Base-by-base conservation (phyloP, 1,139 yeast species). In the Pichia sp. region DNA sequence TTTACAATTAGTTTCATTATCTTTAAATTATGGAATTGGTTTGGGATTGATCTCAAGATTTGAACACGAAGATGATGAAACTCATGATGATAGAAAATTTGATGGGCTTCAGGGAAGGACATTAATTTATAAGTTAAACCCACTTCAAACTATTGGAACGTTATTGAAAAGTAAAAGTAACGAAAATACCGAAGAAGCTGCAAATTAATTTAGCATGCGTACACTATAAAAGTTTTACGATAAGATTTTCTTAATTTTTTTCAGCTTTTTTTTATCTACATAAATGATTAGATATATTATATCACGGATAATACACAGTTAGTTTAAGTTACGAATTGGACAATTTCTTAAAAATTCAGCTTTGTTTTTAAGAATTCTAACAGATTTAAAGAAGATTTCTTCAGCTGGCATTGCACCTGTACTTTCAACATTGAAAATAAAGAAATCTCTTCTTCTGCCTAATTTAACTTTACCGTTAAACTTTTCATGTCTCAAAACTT, bases 381-480 rank as follows among this genome's bases (percentile, higher is more conserved):
- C 85, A 52, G 94, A 80, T 68, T 92, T 92, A 69, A 86, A 81
- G 68, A 92, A 92, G 48, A 92, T 88, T 68, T 90, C 97, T 61
- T 87, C 96, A 23, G 98, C 96, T 29, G 88, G 76, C 95, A 92
- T 90, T 44, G 97, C 96, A 38, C 98, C 97, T 4, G 96, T 83
- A 50, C 94, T 82, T 68, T 92, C 98, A 48, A 92, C 87, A 63
- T 87, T 88, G 73, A 88, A 92, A 47, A 92, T 86, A 65, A 92
- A 92, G 62, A 92, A 96, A 65, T 86, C 95, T 67, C 96, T 82
- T 60, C 76, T 76, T 68, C 98, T 80, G 39, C 97, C 98, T 51
- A 92, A 75, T 66, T 85, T 85, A 50, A 92, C 97, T 62, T 87
- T 86, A 43, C 84, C 94, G 46, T 83, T 74, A 60, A 92, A 92